Evolutionary conservation across 1,139 yeast species (phyloP), one percentile per base, ranked within the genome.

Genomic region (Geotrichum candidum): DNA sequence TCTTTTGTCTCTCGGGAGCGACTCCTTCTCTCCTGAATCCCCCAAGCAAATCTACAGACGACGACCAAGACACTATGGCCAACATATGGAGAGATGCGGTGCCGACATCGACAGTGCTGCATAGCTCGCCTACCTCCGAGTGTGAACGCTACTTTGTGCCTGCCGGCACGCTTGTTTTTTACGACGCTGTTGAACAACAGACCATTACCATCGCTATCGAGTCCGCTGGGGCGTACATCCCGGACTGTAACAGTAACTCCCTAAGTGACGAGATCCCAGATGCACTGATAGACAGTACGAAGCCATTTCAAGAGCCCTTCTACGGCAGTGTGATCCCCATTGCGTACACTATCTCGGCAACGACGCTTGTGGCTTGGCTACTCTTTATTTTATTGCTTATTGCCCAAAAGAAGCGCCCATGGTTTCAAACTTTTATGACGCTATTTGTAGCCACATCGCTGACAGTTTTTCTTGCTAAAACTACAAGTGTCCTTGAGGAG

Each of bases 291-390:
- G 45, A 51, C 58, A 38, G 29, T 29, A 6, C 61, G 56, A 41
- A 48, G 58, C 25, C 38, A 35, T 38, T 46, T 25, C 56, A 52
- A 9, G 68, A 67, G n/a, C 76, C 77, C 25, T 76, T 75, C 62
- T 72, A 69, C 62, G 76, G 76, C 9, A 70, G 76, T 4, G 69
- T 70, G 11, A 66, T 74, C 5, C 77, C 78, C 9, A 69, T 74
- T 10, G 71, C 76, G 1, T 75, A 70, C 63, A 69, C 75, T 0
- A 63, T 74, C 18, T 67, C 77, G 4, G 75, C 75, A 1, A 68
- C 74, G 4, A 70, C 76, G 4, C 72, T 73, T 3, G 64, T 73
- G 55, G 72, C 76, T 2, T 75, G 77, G 78, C 67, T 73, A 22
- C 66, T 75, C 22, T 60, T 75, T 31, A 61, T 75, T 2, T 64